Conservation (phyloP, 306 rosid genomes). For the Morella rubra region DNA sequence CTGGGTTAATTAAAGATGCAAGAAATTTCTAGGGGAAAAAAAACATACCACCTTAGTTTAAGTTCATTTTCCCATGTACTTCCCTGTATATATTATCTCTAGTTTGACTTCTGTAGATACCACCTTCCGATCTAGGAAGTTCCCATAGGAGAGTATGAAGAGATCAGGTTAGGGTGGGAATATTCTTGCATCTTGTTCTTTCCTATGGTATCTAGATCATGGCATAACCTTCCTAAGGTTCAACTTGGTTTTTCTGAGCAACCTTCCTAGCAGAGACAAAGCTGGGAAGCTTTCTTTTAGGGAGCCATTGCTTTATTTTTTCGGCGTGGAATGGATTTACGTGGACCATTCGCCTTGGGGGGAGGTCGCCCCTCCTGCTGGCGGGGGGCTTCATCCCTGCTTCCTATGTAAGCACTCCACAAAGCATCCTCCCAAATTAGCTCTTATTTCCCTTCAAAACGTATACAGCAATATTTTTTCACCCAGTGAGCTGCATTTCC, state of each 20-base stretch:
- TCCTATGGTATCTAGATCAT: background rate
- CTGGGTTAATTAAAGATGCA: background rate
- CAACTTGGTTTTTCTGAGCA: too few species aligned
- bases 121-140: background rate
- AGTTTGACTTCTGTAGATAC: background rate
- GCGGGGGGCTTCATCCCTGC: too few species aligned
- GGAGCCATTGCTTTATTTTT: too few species aligned
- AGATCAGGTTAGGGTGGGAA: background rate
- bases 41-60: background rate
- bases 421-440: background rate
- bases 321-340: too few species aligned
- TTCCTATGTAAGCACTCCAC: background rate
- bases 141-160: background rate
- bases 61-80: background rate
- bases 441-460: background rate
- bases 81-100: background rate
- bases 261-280: too few species aligned
- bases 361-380: too few species aligned
- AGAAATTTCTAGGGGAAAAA: background rate
- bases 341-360: too few species aligned
- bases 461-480: background rate
- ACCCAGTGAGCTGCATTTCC: background rate
- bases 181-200: background rate
- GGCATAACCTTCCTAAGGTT: background rate
- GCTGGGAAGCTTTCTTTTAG: too few species aligned